Percentiles rank a stretch among this genome's conserved stretches.
These are phyloP conservation scores for Ogataea glucozyma DNA, from an alignment of 805 yeast genomes.

Conservation along the genomic window DNA sequence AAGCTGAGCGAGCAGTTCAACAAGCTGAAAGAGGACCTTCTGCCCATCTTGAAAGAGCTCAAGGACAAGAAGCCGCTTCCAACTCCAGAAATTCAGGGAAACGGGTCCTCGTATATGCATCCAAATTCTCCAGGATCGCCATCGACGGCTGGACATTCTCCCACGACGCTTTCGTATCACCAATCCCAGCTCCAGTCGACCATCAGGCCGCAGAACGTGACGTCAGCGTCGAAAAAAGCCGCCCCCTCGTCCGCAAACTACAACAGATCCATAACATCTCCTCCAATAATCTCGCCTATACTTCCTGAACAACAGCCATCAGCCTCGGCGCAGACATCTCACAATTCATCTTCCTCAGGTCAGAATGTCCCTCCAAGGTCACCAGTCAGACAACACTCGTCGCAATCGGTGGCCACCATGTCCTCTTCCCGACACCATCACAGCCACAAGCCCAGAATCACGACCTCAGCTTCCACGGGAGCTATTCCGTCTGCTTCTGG, in stretches of 20 bases:
- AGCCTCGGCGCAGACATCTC: slow-evolving; percentile 6
- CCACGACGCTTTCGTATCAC: slow-evolving; percentile 19
- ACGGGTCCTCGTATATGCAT: slow-evolving; percentile 4
- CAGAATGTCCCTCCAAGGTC: slow-evolving; percentile 15
- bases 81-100: slow-evolving; percentile 43
- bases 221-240: slow-evolving; percentile 10
- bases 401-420: slow-evolving; percentile 1
- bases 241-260: slow-evolving; percentile 7
- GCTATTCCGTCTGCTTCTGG: slow-evolving; percentile 9
- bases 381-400: slow-evolving; percentile 8
- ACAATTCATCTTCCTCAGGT: slow-evolving; percentile 9
- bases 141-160: slow-evolving; percentile 13
- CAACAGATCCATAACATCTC: slow-evolving; percentile 20
- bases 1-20: slow-evolving; percentile 54
- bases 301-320: slow-evolving; percentile 14
- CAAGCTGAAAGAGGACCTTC: slow-evolving; percentile 60
- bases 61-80: slow-evolving; percentile 72
- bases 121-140: slow-evolving; percentile 16
- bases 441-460: slow-evolving; percentile 12
- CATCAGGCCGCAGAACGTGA: slow-evolving; percentile 23
- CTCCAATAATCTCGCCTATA: slow-evolving; percentile 24
- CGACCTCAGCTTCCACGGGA: slow-evolving; percentile 15
- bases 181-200: slow-evolving; percentile 28
- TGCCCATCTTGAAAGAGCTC: slow-evolving; percentile 60
- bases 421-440: slow-evolving; percentile 7